These are phyloP conservation scores for Saraca asoca DNA, from an alignment of 331 rosid genomes.

Conservation along the genomic window DNA sequence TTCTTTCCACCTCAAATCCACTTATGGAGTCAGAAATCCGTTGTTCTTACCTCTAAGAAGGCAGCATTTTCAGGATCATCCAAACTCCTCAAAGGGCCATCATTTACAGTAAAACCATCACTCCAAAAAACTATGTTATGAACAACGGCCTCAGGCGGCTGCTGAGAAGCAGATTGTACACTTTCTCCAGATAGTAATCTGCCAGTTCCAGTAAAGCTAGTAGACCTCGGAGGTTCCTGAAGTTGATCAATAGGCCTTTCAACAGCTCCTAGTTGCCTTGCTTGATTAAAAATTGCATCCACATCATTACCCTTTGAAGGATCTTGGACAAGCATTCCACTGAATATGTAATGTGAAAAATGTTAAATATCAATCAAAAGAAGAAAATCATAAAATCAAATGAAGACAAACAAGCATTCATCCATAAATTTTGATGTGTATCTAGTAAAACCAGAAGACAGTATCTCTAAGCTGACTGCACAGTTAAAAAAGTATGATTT, in stretches of 20 bases:
- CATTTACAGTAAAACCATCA: slow-evolving; percentile 86
- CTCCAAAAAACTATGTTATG: slow-evolving; percentile 96
- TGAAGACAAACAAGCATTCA: not conserved
- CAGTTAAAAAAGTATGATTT: slow-evolving; percentile 12
- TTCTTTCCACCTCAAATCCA: slow-evolving; percentile 15
- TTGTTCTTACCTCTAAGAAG: slow-evolving; percentile 73
- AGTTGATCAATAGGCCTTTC: slow-evolving; percentile 77
- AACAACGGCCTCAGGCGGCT: slow-evolving; percentile 79
- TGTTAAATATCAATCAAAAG: slow-evolving; percentile 21
- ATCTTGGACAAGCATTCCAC: slow-evolving; percentile 99
- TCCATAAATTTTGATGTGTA: slow-evolving; percentile 7
- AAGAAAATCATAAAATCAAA: slow-evolving; percentile 19
- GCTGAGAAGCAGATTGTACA: slow-evolving; percentile 66
- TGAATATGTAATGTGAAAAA: slow-evolving; percentile 43
- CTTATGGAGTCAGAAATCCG: slow-evolving; percentile 21
- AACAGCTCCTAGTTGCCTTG: slow-evolving; percentile 86
- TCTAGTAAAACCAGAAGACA: not conserved
- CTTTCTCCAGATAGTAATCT: slow-evolving; percentile 89
- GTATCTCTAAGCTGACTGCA: not conserved
- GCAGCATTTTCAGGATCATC: slow-evolving; percentile 96
- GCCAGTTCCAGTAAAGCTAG: slow-evolving; percentile 88
- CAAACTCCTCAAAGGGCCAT: slow-evolving; percentile 93
- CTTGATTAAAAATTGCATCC: slow-evolving; percentile 84
- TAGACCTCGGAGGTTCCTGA: slow-evolving; percentile 76
- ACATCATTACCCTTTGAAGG: slow-evolving; percentile 86